A percentile compares a stretch with the other conserved stretches of the same genome.
Evolutionary conservation across 176 grass and related monocot genomes (phyloP).

Genomic region (Bolboschoenus planiculmis): DNA sequence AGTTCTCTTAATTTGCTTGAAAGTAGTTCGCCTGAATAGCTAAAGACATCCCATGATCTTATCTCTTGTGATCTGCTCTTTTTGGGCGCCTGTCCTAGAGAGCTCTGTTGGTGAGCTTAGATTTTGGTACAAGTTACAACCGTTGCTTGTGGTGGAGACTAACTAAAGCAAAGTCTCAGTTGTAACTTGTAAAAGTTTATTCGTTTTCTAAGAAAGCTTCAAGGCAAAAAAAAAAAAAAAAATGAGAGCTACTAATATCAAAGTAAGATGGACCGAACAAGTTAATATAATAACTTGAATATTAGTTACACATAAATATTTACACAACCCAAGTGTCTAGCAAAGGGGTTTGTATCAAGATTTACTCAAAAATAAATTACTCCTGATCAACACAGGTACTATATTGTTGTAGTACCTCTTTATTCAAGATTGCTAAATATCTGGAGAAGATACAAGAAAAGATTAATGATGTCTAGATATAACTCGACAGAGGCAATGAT

Average conservation of each 20-base stretch:
- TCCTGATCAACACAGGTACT: neutral
- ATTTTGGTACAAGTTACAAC: neutral
- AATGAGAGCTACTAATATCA: neutral
- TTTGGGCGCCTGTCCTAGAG: neutral
- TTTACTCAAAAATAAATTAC: neutral
- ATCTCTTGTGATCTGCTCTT: neutral
- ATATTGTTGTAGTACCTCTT: neutral
- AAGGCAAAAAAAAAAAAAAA: neutral
- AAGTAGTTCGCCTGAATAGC: neutral
- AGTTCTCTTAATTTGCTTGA: too few species aligned
- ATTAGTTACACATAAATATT: neutral
- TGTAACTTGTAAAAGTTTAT: neutral
- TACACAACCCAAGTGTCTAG: neutral
- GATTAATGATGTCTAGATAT: conserved; percentile 56
- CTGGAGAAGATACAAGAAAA: conserved; percentile 41
- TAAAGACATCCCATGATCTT: neutral
- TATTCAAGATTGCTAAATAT: conserved; percentile 29
- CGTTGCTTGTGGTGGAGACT: neutral
- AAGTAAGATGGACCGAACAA: neutral
- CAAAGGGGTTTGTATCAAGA: neutral
- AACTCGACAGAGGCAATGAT: conserved; percentile 42
- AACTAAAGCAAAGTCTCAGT: too few species aligned
- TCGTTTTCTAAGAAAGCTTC: neutral
- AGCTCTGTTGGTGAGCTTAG: neutral
- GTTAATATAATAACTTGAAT: neutral